Evolutionary conservation across 371 early-diverging fungal species (phyloP).

Genomic region (Apophysomyces ossiformis): DNA sequence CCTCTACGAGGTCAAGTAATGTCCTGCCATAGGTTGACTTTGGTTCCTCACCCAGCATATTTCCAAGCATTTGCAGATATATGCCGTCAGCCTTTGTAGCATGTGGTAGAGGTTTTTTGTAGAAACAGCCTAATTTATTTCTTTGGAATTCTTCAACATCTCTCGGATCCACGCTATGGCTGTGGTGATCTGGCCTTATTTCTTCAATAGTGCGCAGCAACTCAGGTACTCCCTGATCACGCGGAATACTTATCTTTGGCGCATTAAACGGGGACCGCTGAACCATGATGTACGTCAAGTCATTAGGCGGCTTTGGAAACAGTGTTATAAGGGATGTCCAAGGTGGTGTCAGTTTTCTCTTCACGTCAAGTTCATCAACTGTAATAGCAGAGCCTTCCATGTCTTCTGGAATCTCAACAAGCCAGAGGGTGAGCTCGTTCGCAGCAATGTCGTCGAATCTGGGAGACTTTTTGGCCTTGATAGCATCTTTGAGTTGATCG

Average conservation of each 20-base stretch:
- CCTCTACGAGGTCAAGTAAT: not conserved
- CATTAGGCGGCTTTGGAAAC: not conserved
- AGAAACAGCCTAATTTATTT: not conserved
- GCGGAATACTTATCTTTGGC: not conserved
- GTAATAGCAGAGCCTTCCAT: not conserved
- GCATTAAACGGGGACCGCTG: not conserved
- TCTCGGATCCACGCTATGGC: not conserved
- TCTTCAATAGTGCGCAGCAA: not conserved
- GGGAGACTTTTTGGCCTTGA: not conserved
- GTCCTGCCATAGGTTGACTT: constrained; percentile 10
- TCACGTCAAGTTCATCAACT: not conserved
- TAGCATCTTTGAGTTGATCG: not conserved
- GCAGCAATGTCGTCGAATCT: not conserved
- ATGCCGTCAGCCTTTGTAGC: constrained; percentile 6
- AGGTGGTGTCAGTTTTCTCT: not conserved
- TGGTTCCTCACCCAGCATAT: constrained; percentile 22
- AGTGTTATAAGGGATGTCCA: not conserved
- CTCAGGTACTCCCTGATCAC: not conserved
- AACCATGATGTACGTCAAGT: not conserved
- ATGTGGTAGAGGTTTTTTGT: constrained; percentile 19
- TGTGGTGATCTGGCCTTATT: not conserved
- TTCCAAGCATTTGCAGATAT: constrained; percentile 29
- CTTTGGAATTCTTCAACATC: not conserved
- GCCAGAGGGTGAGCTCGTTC: constrained; percentile 3
- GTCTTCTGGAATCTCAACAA: not conserved